Percentiles rank a stretch among this genome's conserved stretches.
These are phyloP conservation scores for Sugiyamaella chiloensis DNA, from an alignment of 805 yeast species.

Conservation along the genomic window DNA sequence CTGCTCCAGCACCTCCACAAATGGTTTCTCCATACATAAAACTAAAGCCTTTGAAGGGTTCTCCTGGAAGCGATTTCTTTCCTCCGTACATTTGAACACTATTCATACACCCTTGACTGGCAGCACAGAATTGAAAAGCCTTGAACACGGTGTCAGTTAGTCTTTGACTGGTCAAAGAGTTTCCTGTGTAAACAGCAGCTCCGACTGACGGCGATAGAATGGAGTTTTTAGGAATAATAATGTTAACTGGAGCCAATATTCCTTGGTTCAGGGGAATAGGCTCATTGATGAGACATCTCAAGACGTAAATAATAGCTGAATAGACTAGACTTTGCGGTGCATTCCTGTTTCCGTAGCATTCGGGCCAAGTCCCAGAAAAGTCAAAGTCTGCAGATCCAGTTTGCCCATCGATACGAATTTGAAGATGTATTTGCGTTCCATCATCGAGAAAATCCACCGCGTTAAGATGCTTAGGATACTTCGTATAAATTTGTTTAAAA, in stretches of 20 bases:
- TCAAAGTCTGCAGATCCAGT: constrained; percentile 71
- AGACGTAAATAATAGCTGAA: constrained; percentile 81
- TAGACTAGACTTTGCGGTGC: constrained; percentile 89
- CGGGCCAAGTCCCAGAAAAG: constrained; percentile 78
- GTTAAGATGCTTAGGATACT: constrained; percentile 29
- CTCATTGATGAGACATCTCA: constrained; percentile 76
- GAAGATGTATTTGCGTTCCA: constrained; percentile 30
- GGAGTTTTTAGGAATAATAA: constrained; percentile 58
- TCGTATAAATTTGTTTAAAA: constrained; percentile 42
- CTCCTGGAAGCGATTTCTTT: constrained; percentile 27
- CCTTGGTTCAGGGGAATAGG: constrained; percentile 93
- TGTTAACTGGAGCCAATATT: constrained; percentile 72
- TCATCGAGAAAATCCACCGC: constrained; percentile 33
- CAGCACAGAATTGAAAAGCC: constrained; percentile 86
- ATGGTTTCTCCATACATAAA: constrained; percentile 92
- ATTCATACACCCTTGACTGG: constrained; percentile 92
- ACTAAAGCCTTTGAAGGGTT: constrained; percentile 53
- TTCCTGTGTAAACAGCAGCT: constrained; percentile 92
- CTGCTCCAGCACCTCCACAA: constrained; percentile 89
- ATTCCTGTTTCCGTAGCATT: constrained; percentile 81
- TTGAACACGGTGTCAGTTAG: constrained; percentile 83
- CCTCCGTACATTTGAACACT: constrained; percentile 89
- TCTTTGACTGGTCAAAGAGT: constrained; percentile 89
- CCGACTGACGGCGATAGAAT: constrained; percentile 75
- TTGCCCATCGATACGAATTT: constrained; percentile 36